A percentile compares a stretch with the other conserved stretches of the same genome.
Conservation (phyloP, 495 filamentous ascomycete genomes). For the Xanthoparmelia taractica region DNA sequence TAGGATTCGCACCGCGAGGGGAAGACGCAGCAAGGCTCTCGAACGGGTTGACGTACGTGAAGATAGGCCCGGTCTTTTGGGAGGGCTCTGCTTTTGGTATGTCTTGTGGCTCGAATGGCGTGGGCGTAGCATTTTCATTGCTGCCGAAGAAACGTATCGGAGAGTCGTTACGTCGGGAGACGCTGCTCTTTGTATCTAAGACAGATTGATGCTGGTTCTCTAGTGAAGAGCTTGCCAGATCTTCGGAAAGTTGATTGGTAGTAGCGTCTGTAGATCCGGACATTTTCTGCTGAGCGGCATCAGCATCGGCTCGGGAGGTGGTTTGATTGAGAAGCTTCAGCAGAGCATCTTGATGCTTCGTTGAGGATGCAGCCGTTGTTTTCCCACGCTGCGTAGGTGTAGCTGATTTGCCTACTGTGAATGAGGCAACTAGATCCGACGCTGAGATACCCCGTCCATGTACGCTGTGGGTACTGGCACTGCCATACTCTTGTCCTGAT, state of each 20-base stretch:
- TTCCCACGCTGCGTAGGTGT: constrained; percentile 31
- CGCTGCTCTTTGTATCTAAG: not conserved
- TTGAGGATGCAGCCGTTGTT: constrained; percentile 24
- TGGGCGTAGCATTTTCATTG: constrained; percentile 25
- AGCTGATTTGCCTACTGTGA: constrained; percentile 39
- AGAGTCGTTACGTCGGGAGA: constrained; percentile 25
- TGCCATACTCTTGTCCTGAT: constrained; percentile 34
- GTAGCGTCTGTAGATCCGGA: constrained; percentile 13
- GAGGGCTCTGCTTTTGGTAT: constrained; percentile 29
- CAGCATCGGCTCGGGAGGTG: constrained; percentile 32
- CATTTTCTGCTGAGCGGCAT: constrained; percentile 14
- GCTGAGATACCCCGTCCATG: constrained; percentile 52
- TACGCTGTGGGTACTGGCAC: constrained; percentile 33
- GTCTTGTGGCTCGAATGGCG: constrained; percentile 28
- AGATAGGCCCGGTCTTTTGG: constrained; percentile 45
- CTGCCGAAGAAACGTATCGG: constrained; percentile 37
- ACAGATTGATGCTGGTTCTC: constrained; percentile 9
- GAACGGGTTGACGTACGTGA: constrained; percentile 75
- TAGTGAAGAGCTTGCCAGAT: constrained; percentile 9
- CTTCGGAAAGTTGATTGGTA: constrained; percentile 12
- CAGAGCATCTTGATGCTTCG: constrained; percentile 58
- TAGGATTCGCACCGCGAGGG: constrained; percentile 43
- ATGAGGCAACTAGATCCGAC: constrained; percentile 56
- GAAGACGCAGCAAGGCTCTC: constrained; percentile 66
- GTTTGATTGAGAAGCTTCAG: constrained; percentile 57